Conservation (phyloP, 202 grass and related monocot genomes). For the Alloteropsis angusta region DNA sequence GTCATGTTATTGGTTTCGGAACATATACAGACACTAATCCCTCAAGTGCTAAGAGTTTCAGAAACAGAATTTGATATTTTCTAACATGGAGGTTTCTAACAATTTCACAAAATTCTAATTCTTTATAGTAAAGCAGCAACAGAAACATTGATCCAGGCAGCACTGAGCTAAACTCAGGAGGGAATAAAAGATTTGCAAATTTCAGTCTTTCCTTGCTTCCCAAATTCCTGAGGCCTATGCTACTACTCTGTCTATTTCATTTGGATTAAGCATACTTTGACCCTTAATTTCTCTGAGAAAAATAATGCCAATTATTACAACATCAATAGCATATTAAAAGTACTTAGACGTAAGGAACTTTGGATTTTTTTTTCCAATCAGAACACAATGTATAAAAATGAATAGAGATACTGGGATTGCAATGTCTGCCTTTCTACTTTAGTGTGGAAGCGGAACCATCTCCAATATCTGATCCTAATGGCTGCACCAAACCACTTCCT, state of each 20-base stretch:
- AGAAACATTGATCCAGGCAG: neutral
- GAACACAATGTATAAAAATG: neutral
- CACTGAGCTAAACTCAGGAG: neutral
- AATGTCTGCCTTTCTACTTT: neutral
- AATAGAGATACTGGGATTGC: neutral
- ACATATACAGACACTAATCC: neutral
- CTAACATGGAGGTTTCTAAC: neutral
- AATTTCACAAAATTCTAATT: neutral
- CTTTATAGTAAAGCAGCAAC: neutral
- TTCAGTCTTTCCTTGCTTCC: neutral
- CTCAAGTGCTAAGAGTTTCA: neutral
- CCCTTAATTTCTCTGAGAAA: neutral
- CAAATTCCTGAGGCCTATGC: neutral
- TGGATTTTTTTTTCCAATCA: neutral
- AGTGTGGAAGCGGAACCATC: neutral
- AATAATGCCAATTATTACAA: neutral
- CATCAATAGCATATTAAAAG: neutral
- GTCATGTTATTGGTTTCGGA: neutral
- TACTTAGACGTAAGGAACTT: neutral
- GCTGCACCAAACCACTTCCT: neutral
- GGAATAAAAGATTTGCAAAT: neutral
- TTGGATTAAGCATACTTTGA: neutral
- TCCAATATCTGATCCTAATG: neutral
- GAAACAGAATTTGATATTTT: neutral
- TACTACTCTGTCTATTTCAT: neutral